Base-by-base conservation (phyloP, 257 asterid genomes). In the Nicotiana knightiana region DNA sequence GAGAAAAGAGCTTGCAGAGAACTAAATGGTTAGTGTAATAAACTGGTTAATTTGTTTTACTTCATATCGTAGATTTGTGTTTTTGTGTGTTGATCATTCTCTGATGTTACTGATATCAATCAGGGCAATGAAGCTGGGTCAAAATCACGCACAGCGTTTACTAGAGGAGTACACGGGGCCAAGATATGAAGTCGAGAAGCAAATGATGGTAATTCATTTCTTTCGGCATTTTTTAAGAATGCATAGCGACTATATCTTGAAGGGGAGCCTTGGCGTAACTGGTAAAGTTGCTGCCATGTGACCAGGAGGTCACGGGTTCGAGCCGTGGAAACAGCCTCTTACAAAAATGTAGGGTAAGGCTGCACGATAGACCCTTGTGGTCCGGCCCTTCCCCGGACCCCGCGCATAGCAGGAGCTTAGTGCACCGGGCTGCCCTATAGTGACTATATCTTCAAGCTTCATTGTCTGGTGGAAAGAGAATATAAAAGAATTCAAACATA, bases 131-230 rank as follows among this genome's bases (percentile, higher is more conserved):
- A 89, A 90, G 86, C 88, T 96, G 87, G 91, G 88, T 75, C 89
- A 84, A 83, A 91, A 86, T 68, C 92, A 89, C 82, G 97, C 85
- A 32, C 92, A 84, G 83, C 87, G 87, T 70, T 83, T 93, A 75
- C 82, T 89, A 82, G 95, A 89, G 86, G 84, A 89, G 57, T 96
- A 94, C 84, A 82, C 85, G 39, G 99, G 99, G 39, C 93, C 97
- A 4, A 86, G 97, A 71, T 90, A 87, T 67, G 98, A 91, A 86
- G 89, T 96, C 77, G 99, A 96, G 89, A 93, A 88, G 92, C 97
- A 89, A 87, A 87, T 87, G 88, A 88, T 88, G 98, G 99, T 94
- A 90, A 55, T 70, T 26, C 65, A 67, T 66, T 84, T 30, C 35
- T 43, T 46, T 48, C 37, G 16, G 26, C 1, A 2, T 35, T 73